Evolutionary conservation across 371 early-diverging fungal genomes (phyloP), one percentile per base, ranked within the genome.

Genomic region (Fennellomyces sp.): DNA sequence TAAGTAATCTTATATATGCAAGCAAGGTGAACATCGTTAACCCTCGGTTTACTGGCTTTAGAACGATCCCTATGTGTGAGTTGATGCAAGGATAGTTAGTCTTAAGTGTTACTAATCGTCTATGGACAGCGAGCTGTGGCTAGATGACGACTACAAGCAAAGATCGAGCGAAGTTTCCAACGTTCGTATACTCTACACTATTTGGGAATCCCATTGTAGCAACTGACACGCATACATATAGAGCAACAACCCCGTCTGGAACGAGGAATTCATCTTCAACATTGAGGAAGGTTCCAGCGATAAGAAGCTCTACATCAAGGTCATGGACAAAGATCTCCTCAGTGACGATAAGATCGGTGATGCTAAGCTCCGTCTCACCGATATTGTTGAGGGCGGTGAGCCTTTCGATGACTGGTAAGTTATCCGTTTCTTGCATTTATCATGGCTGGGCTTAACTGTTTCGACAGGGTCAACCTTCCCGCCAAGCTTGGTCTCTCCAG

Each of bases 341-440:
- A 69, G 66, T 2, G 53, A 66, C 8, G 78, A 78, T 30, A 69
- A 68, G 61, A 73, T 81, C 58, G 82, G 77, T n/a, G 73, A 78
- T 26, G 68, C 68, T 39, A 69, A 66, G 15, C 33, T 72, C 28
- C 56, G 67, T 2, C 56, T 81, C 47, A 41, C 25, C 25, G 26
- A 56, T 15, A 68, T 58, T 26, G 63, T 65, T 36, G 31, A 63
- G 30, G 69, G 66, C 25, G 56, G 60, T 1, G 47, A 58, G 10
- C 65, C 68, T 29, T 47, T 73, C 12, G 78, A 76, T 35, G 57
- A 56, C 23, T 74, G 72, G 58, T n/a, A n/a, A n/a, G n/a, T n/a
- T n/a, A n/a, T n/a, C n/a, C n/a, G n/a, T n/a, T n/a, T n/a, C n/a
- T n/a, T n/a, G n/a, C n/a, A n/a, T n/a, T n/a, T n/a, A n/a, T n/a